Conservation (phyloP, 2,329 filamentous ascomycete genomes). For the Boeremia lycopersici region DNA sequence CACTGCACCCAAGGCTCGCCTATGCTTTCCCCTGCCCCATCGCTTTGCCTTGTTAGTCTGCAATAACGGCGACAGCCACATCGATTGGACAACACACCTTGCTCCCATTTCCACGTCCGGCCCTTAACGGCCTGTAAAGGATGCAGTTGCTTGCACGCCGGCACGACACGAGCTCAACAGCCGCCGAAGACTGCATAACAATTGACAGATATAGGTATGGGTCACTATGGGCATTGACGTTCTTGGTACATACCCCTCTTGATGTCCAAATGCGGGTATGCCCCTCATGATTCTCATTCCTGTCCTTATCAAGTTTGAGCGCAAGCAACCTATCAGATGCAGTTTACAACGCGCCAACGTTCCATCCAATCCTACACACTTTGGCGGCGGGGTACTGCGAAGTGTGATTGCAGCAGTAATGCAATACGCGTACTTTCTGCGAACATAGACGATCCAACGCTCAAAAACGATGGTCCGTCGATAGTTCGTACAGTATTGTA, state of each 20-base stretch:
- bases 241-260: slow-evolving; percentile 20
- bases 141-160: slow-evolving; percentile 22
- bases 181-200: slow-evolving; percentile 18
- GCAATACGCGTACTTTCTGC: slow-evolving; percentile 3
- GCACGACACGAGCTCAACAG: slow-evolving; percentile 30
- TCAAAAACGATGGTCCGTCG: slow-evolving; percentile 8
- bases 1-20: slow-evolving; percentile 24
- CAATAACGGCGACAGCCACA: slow-evolving; percentile 3
- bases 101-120: slow-evolving; percentile 8
- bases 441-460: slow-evolving; percentile 11
- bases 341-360: slow-evolving; percentile 11
- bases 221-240: slow-evolving; percentile 4
- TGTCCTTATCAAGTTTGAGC: slow-evolving; percentile 20
- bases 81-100: slow-evolving; percentile 9
- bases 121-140: slow-evolving; percentile 12
- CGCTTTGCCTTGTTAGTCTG: slow-evolving; percentile 24
- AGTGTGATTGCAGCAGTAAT: neutral
- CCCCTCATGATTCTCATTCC: slow-evolving; percentile 15
- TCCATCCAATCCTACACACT: slow-evolving; percentile 16
- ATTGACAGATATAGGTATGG: slow-evolving; percentile 19
- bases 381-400: slow-evolving; percentile 3
- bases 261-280: slow-evolving; percentile 12
- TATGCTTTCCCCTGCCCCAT: slow-evolving; percentile 20
- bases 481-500: slow-evolving; percentile 14
- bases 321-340: slow-evolving; percentile 10